phyloP scores from a whole-genome alignment of 352 stramenopile species.

The Globisporangium solare region DNA sequence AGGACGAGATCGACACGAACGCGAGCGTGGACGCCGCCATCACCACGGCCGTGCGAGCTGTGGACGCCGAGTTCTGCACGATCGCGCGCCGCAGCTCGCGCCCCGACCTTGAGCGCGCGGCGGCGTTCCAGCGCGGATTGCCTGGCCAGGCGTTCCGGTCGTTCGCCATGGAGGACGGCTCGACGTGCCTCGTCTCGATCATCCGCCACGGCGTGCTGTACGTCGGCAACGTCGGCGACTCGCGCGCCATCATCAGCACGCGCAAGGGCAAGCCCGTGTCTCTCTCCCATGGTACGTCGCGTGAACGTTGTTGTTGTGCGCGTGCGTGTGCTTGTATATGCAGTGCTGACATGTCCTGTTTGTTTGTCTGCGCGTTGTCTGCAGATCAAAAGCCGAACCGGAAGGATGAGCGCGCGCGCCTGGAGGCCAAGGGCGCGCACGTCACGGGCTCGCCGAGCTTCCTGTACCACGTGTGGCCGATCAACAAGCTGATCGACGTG shows the following conservation, averaged over 20 bases:
- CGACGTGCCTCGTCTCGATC: constrained; percentile 72
- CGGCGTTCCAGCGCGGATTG: constrained; percentile 15
- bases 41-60: constrained; percentile 43
- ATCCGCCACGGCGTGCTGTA: constrained; percentile 64
- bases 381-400: constrained; percentile 79
- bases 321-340: not conserved
- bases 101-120: constrained; percentile 22
- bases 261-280: constrained; percentile 46
- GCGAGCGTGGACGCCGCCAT: constrained; percentile 45
- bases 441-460: constrained; percentile 64
- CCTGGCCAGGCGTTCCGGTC: constrained; percentile 24
- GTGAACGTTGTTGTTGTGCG: not conserved
- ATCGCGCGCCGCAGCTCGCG: constrained; percentile 42
- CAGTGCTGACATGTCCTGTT: not conserved
- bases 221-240: constrained; percentile 82
- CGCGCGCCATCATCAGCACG: constrained; percentile 63
- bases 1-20: constrained; percentile 38
- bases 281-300: constrained; percentile 42
- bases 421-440: constrained; percentile 64
- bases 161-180: constrained; percentile 73
- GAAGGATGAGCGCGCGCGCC: constrained; percentile 62
- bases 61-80: constrained; percentile 69
- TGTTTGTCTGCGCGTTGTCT: not conserved
- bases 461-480: constrained; percentile 65
- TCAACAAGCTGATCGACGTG: constrained; percentile 76